A percentile compares a stretch with the other conserved stretches of the same genome.
These are phyloP conservation scores for Durotheca rogersii DNA, from an alignment of 495 filamentous ascomycete species.

Conservation along the genomic window DNA sequence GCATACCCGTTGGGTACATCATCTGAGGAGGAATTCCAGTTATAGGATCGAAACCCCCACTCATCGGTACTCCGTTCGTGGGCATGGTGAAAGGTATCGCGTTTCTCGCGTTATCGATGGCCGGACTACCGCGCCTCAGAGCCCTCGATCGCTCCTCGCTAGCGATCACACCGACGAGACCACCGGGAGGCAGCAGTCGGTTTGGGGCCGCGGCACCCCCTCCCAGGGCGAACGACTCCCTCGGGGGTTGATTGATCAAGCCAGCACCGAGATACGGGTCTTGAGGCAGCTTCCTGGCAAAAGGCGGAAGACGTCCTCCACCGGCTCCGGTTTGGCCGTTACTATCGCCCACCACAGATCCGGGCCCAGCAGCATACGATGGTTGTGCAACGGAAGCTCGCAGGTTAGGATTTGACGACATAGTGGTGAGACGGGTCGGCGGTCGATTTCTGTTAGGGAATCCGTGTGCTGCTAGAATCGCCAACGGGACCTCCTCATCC, in stretches of 20 bases:
- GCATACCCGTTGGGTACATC: conserved; percentile 49
- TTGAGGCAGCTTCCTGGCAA: conserved; percentile 80
- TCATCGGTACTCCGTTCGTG: conserved; percentile 37
- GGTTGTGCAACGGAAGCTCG: conserved; percentile 44
- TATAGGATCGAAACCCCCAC: conserved; percentile 45
- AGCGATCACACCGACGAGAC: conserved; percentile 89
- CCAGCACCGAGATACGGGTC: conserved; percentile 89
- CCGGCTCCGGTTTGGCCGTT: conserved; percentile 15
- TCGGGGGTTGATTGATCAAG: conserved; percentile 68
- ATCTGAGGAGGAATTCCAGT: conserved; percentile 49
- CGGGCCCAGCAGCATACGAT: conserved; percentile 17
- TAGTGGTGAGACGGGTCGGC: conserved; percentile 66
- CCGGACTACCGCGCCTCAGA: conserved; percentile 77
- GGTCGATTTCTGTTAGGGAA: conserved; percentile 84
- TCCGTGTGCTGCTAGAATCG: conserved; percentile 85
- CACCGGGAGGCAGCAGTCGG: conserved; percentile 56
- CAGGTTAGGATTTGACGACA: conserved; percentile 65
- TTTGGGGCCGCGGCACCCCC: conserved; percentile 59
- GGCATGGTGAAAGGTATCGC: conserved; percentile 12
- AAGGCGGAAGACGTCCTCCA: conserved; percentile 64
- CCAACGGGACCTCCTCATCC: conserved; percentile 85
- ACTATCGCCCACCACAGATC: conserved; percentile 30
- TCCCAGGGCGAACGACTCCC: conserved; percentile 75
- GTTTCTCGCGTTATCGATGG: conserved; percentile 43
- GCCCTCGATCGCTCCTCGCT: conserved; percentile 76